These are phyloP conservation scores for Daldinia childiae DNA, from an alignment of 495 filamentous ascomycete species.

Conservation along the genomic window DNA sequence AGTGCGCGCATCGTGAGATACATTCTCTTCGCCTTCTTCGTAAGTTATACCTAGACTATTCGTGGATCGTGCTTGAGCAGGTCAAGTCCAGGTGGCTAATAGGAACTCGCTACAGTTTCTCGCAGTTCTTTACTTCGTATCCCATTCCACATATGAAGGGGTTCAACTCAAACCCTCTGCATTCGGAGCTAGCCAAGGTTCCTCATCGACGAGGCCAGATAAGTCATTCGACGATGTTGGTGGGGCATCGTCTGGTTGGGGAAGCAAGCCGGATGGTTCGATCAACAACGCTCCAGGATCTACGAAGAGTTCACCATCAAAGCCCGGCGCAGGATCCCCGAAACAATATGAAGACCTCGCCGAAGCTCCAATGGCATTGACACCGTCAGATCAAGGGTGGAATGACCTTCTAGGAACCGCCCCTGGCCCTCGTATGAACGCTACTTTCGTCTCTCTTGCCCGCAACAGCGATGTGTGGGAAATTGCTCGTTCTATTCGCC, in stretches of 20 bases:
- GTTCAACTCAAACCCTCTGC: slow-evolving; percentile 39
- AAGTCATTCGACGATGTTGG: slow-evolving; percentile 33
- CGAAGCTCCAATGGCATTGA: slow-evolving; percentile 59
- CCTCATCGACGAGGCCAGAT: slow-evolving; percentile 48
- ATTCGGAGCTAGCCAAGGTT: slow-evolving; percentile 34
- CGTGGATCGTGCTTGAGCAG: not conserved
- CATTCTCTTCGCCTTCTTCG: slow-evolving; percentile 85
- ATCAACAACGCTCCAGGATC: slow-evolving; percentile 37
- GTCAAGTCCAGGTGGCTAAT: slow-evolving; percentile 25
- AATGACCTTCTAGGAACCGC: slow-evolving; percentile 62
- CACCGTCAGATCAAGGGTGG: slow-evolving; percentile 57
- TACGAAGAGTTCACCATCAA: slow-evolving; percentile 40
- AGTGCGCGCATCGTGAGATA: slow-evolving; percentile 83
- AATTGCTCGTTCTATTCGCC: slow-evolving; percentile 91
- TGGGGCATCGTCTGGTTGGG: slow-evolving; percentile 34
- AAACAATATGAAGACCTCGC: slow-evolving; percentile 54
- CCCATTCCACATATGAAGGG: slow-evolving; percentile 67
- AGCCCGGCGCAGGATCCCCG: slow-evolving; percentile 49
- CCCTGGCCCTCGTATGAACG: slow-evolving; percentile 80
- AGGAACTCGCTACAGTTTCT: slow-evolving; percentile 62
- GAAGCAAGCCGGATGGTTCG: slow-evolving; percentile 39
- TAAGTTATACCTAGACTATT: slow-evolving; percentile 56
- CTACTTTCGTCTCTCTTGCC: slow-evolving; percentile 95
- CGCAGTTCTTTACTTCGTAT: slow-evolving; percentile 80
- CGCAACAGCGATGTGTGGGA: slow-evolving; percentile 96